A percentile compares a stretch with the other conserved stretches of the same genome.
Evolutionary conservation across 306 rosid species (phyloP).

Genomic region (Cucurbita moschata): DNA sequence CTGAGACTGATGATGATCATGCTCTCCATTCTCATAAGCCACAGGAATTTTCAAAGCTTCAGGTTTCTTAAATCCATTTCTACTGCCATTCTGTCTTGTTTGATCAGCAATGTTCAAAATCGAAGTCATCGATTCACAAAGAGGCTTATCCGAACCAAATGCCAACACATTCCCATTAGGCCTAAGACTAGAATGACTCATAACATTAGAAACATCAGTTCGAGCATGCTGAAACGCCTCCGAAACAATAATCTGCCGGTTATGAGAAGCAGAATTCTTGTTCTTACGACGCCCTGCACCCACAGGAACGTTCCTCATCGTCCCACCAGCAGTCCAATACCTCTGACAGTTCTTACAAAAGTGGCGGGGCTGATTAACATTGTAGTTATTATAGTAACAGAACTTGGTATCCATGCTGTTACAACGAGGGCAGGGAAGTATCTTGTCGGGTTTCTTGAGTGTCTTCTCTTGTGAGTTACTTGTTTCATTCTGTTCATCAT

Average conservation of each 20-base stretch:
- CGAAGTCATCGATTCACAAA: conserved; percentile 36
- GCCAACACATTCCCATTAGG: conserved; percentile 27
- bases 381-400: conserved; percentile 44
- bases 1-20: conserved; percentile 12
- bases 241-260: conserved; percentile 28
- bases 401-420: conserved; percentile 47
- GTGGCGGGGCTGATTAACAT: conserved; percentile 39
- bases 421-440: conserved; percentile 42
- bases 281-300: conserved; percentile 52
- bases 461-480: conserved; percentile 29
- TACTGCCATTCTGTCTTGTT: conserved; percentile 8
- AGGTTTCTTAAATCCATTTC: conserved; percentile 25
- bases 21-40: conserved; percentile 13
- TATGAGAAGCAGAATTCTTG: conserved; percentile 30
- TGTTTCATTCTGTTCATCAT: conserved; percentile 30
- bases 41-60: conserved; percentile 19
- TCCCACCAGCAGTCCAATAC: conserved; percentile 50
- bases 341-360: conserved; percentile 46
- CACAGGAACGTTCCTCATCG: conserved; percentile 44
- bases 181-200: conserved; percentile 17
- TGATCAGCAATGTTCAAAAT: conserved; percentile 30
- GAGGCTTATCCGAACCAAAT: conserved; percentile 27
- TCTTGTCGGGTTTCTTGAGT: conserved; percentile 39
- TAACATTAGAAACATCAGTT: conserved; percentile 10
- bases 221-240: conserved; percentile 21